A percentile compares a stretch with the other conserved stretches of the same genome.
These are phyloP conservation scores for Hansfordia pulvinata DNA, from an alignment of 2,329 filamentous ascomycete species.

Conservation along the genomic window DNA sequence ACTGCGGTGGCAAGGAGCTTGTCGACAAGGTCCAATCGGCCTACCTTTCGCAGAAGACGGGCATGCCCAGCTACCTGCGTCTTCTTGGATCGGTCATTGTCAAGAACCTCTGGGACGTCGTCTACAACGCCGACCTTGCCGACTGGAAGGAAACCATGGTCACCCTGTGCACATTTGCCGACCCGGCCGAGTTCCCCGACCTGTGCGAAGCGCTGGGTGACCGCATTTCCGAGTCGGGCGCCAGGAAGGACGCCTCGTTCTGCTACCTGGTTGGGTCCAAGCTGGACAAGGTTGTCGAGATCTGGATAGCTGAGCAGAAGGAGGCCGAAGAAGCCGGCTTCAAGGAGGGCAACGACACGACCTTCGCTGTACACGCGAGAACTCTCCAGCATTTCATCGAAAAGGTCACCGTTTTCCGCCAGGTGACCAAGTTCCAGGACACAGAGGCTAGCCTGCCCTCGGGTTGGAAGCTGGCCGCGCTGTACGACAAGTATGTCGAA, in stretches of 20 bases:
- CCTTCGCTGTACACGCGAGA: slow-evolving; percentile 82
- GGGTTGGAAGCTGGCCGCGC: slow-evolving; percentile 75
- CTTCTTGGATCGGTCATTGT: slow-evolving; percentile 82
- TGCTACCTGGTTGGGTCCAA: slow-evolving; percentile 94
- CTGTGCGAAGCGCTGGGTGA: slow-evolving; percentile 93
- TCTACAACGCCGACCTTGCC: slow-evolving; percentile 83
- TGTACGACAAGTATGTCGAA: slow-evolving; percentile 94
- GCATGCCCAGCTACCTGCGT: slow-evolving; percentile 81
- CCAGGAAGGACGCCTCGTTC: slow-evolving; percentile 85
- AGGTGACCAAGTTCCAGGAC: slow-evolving; percentile 86
- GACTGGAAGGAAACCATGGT: slow-evolving; percentile 98
- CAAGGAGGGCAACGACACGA: slow-evolving; percentile 59
- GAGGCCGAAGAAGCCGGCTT: slow-evolving; percentile 69
- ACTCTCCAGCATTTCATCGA: slow-evolving; percentile 90
- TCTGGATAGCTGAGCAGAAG: slow-evolving; percentile 84
- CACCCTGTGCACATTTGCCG: slow-evolving; percentile 87
- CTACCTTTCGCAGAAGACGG: slow-evolving; percentile 73
- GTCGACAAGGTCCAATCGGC: slow-evolving; percentile 88
- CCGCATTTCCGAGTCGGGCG: slow-evolving; percentile 64
- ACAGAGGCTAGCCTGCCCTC: slow-evolving; percentile 54
- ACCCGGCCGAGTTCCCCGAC: slow-evolving; percentile 81
- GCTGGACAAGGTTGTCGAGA: slow-evolving; percentile 88
- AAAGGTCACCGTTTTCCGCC: slow-evolving; percentile 93
- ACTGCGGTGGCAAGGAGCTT: slow-evolving; percentile 85
- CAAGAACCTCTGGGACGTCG: slow-evolving; percentile 96